Base-by-base conservation (phyloP, 108 stramenopile species). In the Nitzschia palea region DNA sequence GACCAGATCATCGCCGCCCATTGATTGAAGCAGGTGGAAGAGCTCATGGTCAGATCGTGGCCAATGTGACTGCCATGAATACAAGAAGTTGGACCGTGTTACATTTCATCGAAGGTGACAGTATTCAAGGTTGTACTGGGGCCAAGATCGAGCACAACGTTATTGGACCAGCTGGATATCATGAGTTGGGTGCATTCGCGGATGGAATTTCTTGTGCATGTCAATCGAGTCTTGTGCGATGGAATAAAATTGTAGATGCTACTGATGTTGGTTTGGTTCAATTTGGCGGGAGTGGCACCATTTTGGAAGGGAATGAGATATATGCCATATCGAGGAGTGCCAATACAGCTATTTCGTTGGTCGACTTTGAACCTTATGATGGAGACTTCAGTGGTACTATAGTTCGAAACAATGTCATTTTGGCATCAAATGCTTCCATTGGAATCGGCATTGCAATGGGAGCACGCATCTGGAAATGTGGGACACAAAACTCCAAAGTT, bases 1-100 rank as follows among this genome's bases (percentile, higher is more conserved):
- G 37, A 8, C 10, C 8, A 8, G 37, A 40, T 14, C 18, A 51
- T 51, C 20, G 8, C 23, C 6, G 8, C 8, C 50, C 50, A 6
- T 23, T 51, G 20, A 51, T 51, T 51, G 17, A 51, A n/a, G 50
- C 50, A 22, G 50, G 50, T 10, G 50, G 50, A 18, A 23, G 50
- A 18, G 8, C 17, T 23, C 12, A 15, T 10, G 50, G 50, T 8
- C 50, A 51, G 18, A n/a, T 51, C 17, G 6, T 51, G 8, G 8
- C 50, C 50, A 8, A 51, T 51, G n/a, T 18, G 12, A 10, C 8
- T 8, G 50, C 50, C n/a, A 22, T 22, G n/a, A 23, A 51, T 18
- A n/a, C 50, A 22, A 8, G 50, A n/a, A 22, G 20, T 18, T 51
- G 50, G 50, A 23, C 50, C 8, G 6, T n/a, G 8, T 8, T 51